Evolutionary conservation across 306 rosid species (phyloP).

Genomic region (Albizia julibrissin): DNA sequence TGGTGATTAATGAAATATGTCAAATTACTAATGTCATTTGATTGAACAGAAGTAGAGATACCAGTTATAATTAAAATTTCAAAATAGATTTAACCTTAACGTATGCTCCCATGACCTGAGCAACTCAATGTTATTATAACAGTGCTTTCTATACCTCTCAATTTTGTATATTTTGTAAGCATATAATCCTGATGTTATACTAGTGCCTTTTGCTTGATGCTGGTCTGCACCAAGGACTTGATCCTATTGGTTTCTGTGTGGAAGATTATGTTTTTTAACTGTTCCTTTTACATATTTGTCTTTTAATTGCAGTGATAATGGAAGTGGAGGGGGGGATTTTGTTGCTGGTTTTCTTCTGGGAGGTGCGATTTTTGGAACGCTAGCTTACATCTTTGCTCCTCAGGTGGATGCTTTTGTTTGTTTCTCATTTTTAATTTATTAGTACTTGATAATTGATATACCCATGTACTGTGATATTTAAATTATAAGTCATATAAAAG

Average conservation of each 20-base stretch:
- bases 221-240: neutral
- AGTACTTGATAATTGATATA: conserved; percentile 15
- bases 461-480: neutral
- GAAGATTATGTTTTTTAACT: conserved; percentile 13
- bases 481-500: no score
- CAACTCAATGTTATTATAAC: neutral
- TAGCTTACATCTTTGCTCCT: conserved; percentile 87
- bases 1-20: neutral
- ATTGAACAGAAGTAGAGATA: neutral
- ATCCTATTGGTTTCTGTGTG: conserved; percentile 19
- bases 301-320: conserved; percentile 53
- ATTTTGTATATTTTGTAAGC: neutral
- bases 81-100: neutral
- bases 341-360: conserved; percentile 86
- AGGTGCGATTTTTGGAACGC: conserved; percentile 85
- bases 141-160: neutral
- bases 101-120: neutral
- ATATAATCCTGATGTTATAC: neutral
- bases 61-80: neutral
- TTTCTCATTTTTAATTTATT: conserved; percentile 13
- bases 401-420: conserved; percentile 64
- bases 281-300: conserved; percentile 23
- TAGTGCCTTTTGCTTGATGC: neutral
- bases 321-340: conserved; percentile 82
- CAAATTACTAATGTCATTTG: neutral